A percentile compares a stretch with the other conserved stretches of the same genome.
phyloP scores from a whole-genome alignment of 1,139 yeast genomes.

The Hansenula anomala region DNA sequence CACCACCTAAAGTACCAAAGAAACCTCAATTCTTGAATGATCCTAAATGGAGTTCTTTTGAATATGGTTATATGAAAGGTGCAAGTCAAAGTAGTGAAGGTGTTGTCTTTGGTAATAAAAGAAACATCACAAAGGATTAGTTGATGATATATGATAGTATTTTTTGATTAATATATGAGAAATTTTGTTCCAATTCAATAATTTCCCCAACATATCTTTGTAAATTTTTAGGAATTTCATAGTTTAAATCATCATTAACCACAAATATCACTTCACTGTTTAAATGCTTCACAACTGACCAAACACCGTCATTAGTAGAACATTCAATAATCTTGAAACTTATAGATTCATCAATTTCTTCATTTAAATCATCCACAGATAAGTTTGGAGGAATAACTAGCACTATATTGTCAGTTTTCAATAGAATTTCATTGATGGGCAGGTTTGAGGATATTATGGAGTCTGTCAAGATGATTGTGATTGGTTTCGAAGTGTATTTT shows the following conservation, averaged over 20 bases:
- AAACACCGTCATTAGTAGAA: slow-evolving; percentile 32
- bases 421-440: slow-evolving; percentile 20
- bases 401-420: slow-evolving; percentile 19
- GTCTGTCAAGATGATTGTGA: slow-evolving; percentile 20
- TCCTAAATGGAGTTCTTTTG: slow-evolving; percentile 50
- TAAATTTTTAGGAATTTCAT: slow-evolving; percentile 25
- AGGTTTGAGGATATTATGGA: slow-evolving; percentile 22
- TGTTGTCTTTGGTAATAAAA: slow-evolving; percentile 44
- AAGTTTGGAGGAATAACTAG: slow-evolving; percentile 29
- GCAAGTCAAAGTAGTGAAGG: slow-evolving; percentile 48
- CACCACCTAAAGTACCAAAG: slow-evolving; percentile 34
- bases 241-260: slow-evolving; percentile 25
- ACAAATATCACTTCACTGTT: slow-evolving; percentile 29
- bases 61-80: slow-evolving; percentile 55
- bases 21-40: slow-evolving; percentile 31
- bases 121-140: slow-evolving; percentile 33
- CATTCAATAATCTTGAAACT: slow-evolving; percentile 32
- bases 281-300: slow-evolving; percentile 38
- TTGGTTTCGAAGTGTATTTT: slow-evolving; percentile 16
- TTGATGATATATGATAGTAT: slow-evolving; percentile 17
- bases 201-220: slow-evolving; percentile 24
- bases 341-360: slow-evolving; percentile 18
- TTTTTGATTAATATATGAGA: slow-evolving; percentile 18
- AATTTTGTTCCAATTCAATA: slow-evolving; percentile 20
- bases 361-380: slow-evolving; percentile 20